Base-by-base conservation (phyloP, 805 yeast genomes). In the Suhomyces sp. region DNA sequence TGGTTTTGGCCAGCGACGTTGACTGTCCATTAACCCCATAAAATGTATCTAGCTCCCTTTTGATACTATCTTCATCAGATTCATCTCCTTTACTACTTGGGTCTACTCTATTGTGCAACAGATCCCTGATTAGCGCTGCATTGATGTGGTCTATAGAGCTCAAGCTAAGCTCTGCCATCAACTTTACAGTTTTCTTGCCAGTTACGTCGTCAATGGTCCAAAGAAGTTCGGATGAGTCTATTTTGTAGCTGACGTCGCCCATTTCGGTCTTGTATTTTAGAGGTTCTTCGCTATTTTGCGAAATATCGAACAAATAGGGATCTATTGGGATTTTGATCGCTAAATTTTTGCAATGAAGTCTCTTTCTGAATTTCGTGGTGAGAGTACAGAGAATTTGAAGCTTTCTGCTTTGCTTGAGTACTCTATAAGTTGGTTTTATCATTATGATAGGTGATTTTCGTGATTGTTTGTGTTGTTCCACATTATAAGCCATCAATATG, bases 181-280 rank as follows among this genome's bases (percentile, higher is more conserved):
- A 81, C 20, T 79, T 69, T 33, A 77, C 76, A 61, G 56, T 44
- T 41, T 74, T 67, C 47, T 79, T 82, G 2, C 97, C 97, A 17
- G 81, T 82, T 50, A 89, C 67, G 19, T 84, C 75, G 3, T 80
- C 82, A 15, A 91, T 77, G 43, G 79, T 78, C 97, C 97, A 92
- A 1, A 85, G 65, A 2, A 92, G 68, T 49, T 81, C 82, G 29
- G 86, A 81, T 43, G 81, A 77, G 56, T 90, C 93, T 6, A 94
- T 77, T 52, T 84, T 84, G 64, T 85, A 88, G 9, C 80, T 71
- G 1, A 89, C 94, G 37, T 77, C 77, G 0, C 97, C 97, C 31
- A 77, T 58, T 57, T 84, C 84, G 4, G 94, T 77, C 60, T 86
- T 88, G 67, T 83, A 89, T 58, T 83, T 82, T 20, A 92, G 82